Percentiles rank a stretch among this genome's conserved stretches.
Conservation (phyloP, 2,329 filamentous ascomycete genomes). For the Penicillium verrucosum region DNA sequence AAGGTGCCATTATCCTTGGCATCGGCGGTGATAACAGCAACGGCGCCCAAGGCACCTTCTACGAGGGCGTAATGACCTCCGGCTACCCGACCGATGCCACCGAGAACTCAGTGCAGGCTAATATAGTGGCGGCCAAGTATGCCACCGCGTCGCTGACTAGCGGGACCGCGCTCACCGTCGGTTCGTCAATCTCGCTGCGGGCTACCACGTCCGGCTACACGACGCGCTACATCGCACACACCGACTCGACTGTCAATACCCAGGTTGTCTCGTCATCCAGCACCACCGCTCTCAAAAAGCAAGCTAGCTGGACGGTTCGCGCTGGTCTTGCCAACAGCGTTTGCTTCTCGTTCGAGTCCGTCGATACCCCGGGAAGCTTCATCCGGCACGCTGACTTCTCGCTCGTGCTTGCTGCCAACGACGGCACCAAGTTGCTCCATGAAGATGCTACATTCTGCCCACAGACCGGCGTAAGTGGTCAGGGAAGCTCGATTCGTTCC, state of each 20-base stretch:
- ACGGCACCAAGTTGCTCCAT: slow-evolving; percentile 54
- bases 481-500: slow-evolving; percentile 53
- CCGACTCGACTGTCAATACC: slow-evolving; percentile 50
- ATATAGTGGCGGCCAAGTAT: slow-evolving; percentile 61
- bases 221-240: slow-evolving; percentile 56
- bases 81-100: slow-evolving; percentile 60
- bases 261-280: slow-evolving; percentile 55
- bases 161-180: slow-evolving; percentile 49
- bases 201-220: slow-evolving; percentile 56
- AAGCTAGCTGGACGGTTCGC: slow-evolving; percentile 54
- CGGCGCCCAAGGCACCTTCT: slow-evolving; percentile 60
- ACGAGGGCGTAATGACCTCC: slow-evolving; percentile 63
- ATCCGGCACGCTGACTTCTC: slow-evolving; percentile 56
- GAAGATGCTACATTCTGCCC: slow-evolving; percentile 65
- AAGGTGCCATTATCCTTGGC: slow-evolving; percentile 66
- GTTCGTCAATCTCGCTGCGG: slow-evolving; percentile 53
- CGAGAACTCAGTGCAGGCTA: slow-evolving; percentile 57
- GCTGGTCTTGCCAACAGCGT: slow-evolving; percentile 55
- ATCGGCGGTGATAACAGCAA: slow-evolving; percentile 66
- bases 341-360: slow-evolving; percentile 62
- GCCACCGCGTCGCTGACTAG: slow-evolving; percentile 47
- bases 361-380: slow-evolving; percentile 57
- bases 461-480: slow-evolving; percentile 50
- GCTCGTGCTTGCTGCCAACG: slow-evolving; percentile 51
- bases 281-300: slow-evolving; percentile 48